phyloP scores from a whole-genome alignment of 2,329 filamentous ascomycete species.

The Cucurbitaria berberidis region DNA sequence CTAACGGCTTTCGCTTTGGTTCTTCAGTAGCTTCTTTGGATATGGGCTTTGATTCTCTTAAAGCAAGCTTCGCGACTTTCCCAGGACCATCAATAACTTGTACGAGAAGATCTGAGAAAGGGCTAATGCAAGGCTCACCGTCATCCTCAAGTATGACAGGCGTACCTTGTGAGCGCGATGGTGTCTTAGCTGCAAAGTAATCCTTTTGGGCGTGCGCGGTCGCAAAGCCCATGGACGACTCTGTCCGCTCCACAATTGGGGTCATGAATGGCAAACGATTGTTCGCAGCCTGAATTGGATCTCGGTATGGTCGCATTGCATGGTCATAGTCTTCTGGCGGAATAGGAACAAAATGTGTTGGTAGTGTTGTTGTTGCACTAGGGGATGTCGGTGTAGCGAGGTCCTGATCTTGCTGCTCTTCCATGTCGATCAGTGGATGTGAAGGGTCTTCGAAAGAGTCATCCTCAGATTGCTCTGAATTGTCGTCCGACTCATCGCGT shows the following conservation, averaged over 20 bases:
- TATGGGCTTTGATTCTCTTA: conserved; percentile 52
- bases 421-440: conserved; percentile 32
- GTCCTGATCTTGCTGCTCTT: conserved; percentile 46
- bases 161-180: conserved; percentile 64
- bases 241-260: conserved; percentile 93
- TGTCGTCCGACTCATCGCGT: conserved; percentile 46
- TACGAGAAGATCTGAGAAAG: conserved; percentile 70
- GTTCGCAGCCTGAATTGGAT: conserved; percentile 79
- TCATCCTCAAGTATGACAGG: conserved; percentile 49
- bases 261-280: conserved; percentile 98
- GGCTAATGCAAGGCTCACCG: conserved; percentile 68
- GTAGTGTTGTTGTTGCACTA: conserved; percentile 43
- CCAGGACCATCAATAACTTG: conserved; percentile 51
- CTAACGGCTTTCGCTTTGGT: conserved; percentile 21
- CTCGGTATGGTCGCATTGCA: conserved; percentile 78
- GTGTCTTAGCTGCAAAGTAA: conserved; percentile 74
- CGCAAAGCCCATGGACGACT: conserved; percentile 73
- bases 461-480: conserved; percentile 42
- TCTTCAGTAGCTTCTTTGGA: conserved; percentile 28
- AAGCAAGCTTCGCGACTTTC: conserved; percentile 59
- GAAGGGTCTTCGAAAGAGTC: conserved; percentile 45
- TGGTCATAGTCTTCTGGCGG: conserved; percentile 87
- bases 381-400: conserved; percentile 58
- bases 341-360: conserved; percentile 74
- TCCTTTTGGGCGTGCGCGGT: conserved; percentile 59